Conservation (phyloP, 306 rosid genomes). For the Trifolium fragiferum region DNA sequence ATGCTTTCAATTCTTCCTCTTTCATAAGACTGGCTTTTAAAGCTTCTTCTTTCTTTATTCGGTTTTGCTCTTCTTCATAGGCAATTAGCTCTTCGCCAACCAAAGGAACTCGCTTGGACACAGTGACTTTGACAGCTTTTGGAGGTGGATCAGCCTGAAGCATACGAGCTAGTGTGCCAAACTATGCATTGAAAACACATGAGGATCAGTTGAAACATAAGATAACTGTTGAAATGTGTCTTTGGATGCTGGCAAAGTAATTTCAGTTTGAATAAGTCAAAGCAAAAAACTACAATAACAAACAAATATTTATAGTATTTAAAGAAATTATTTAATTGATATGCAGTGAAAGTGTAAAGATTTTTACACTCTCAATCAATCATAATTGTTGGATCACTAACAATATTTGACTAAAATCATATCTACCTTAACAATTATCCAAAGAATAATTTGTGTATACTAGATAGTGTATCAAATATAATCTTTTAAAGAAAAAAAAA, state of each 20-base stretch:
- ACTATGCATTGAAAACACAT: constrained; percentile 53
- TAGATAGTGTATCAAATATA: background rate
- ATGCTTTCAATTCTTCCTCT: constrained; percentile 82
- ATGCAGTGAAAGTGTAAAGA: background rate
- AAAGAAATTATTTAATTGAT: constrained; percentile 10
- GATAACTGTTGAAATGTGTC: background rate
- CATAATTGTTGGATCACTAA: background rate
- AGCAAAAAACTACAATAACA: background rate
- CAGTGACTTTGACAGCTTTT: constrained; percentile 91
- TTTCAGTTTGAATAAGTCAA: too few relatives aligned
- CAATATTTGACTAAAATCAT: background rate
- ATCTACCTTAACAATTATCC: background rate
- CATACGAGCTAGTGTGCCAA: constrained; percentile 92
- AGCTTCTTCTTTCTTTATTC: constrained; percentile 86
- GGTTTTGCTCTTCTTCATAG: constrained; percentile 93
- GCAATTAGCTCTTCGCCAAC: constrained; percentile 93
- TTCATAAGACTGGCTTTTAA: constrained; percentile 82
- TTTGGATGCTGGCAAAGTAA: too few relatives aligned
- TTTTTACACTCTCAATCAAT: background rate
- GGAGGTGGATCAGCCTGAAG: constrained; percentile 99
- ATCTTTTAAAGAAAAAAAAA: constrained; percentile 9
- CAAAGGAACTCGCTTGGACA: constrained; percentile 96
- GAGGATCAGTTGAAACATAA: constrained; percentile 34
- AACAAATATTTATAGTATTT: background rate
- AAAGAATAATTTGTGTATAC: background rate